Percentiles rank a stretch among this genome's conserved stretches.
These are phyloP conservation scores for Quercus robur DNA, from an alignment of 306 rosid genomes.

Conservation along the genomic window DNA sequence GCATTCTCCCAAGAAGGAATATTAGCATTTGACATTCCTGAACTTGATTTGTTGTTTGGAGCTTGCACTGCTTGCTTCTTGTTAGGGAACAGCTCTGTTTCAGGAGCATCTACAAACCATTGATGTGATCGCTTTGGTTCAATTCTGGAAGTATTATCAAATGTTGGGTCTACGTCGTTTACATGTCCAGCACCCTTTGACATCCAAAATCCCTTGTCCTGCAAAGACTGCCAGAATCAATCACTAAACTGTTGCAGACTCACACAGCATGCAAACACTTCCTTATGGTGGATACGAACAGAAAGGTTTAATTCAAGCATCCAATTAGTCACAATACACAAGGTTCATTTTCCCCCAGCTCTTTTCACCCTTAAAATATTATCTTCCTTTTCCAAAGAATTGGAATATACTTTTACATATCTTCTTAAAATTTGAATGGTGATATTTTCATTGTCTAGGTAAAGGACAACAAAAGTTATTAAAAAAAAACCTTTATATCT, in stretches of 20 bases:
- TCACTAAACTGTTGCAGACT: neutral
- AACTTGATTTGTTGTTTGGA: slow-evolving; percentile 53
- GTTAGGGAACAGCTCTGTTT: slow-evolving; percentile 57
- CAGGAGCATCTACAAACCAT: slow-evolving; percentile 70
- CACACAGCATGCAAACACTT: neutral
- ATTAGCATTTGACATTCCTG: slow-evolving; percentile 48
- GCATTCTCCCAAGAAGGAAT: slow-evolving; percentile 64
- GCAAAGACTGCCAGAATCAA: slow-evolving; percentile 39
- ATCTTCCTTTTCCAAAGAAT: neutral
- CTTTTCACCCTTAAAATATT: neutral
- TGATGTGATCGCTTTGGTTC: slow-evolving; percentile 71
- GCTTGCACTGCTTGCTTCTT: slow-evolving; percentile 69
- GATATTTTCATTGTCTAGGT: neutral
- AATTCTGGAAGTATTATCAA: slow-evolving; percentile 50
- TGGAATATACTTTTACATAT: neutral
- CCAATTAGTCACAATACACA: neutral
- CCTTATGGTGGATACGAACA: neutral
- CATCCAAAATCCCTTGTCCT: slow-evolving; percentile 74
- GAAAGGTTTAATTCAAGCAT: neutral
- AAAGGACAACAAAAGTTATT: neutral
- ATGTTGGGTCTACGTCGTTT: slow-evolving; percentile 43
- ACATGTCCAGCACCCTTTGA: slow-evolving; percentile 50
- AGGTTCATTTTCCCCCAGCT: neutral
- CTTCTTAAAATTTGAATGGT: neutral
- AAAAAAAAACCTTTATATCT: neutral